Percentiles rank a stretch among this genome's conserved stretches.
Conservation (phyloP, 352 stramenopile genomes). For the Sclerospora graminicola region DNA sequence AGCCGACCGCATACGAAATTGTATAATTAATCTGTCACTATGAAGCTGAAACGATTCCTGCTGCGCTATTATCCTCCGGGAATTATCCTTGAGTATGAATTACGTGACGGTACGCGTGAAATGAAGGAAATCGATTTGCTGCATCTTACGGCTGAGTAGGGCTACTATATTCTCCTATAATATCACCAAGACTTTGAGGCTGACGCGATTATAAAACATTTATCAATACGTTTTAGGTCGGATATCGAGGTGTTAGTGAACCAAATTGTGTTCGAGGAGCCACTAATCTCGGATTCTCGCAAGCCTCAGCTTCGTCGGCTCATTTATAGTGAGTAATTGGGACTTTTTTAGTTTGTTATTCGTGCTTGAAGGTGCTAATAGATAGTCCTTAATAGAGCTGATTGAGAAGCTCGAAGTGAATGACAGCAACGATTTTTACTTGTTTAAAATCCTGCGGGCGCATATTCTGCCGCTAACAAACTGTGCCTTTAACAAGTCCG, state of each 20-base stretch:
- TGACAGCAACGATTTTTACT: conserved; percentile 92
- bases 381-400: conserved; percentile 47
- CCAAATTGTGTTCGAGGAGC: too few relatives aligned
- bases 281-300: too few relatives aligned
- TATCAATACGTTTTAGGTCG: conserved; percentile 26
- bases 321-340: too few relatives aligned
- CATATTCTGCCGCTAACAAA: conserved; percentile 94
- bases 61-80: conserved; percentile 92
- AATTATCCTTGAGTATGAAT: conserved; percentile 94
- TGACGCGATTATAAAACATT: too few relatives aligned
- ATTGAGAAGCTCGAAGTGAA: conserved; percentile 93
- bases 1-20: not conserved
- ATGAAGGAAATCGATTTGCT: conserved; percentile 94
- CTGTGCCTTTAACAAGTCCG: conserved; percentile 95
- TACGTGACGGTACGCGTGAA: conserved; percentile 86
- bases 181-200: not conserved
- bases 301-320: too few relatives aligned
- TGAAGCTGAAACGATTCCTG: conserved; percentile 95
- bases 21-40: conserved; percentile 19
- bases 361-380: conserved; percentile 18
- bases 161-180: not conserved
- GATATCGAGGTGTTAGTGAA: conserved; percentile 92
- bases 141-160: conserved; percentile 87
- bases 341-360: too few relatives aligned
- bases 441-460: conserved; percentile 93